phyloP scores from a whole-genome alignment of 169 alveolate genomes.

The Cryptosporidium meleagridis region DNA sequence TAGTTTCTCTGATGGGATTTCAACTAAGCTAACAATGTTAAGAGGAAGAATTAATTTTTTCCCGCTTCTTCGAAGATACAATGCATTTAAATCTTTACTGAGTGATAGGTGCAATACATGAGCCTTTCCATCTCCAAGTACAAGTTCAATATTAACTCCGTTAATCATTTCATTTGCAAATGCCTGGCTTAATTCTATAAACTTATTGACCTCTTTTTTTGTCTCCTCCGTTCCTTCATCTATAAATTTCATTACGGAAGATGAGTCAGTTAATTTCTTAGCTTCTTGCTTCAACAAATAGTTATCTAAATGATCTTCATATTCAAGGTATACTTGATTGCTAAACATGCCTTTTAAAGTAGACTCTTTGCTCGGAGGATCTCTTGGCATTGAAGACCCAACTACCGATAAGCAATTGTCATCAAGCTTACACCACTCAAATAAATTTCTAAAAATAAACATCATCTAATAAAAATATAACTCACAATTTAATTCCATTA shows the following conservation, averaged over 20 bases:
- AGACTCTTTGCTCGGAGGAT: neutral
- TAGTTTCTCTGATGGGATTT: conserved; percentile 31
- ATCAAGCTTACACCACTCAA: conserved; percentile 66
- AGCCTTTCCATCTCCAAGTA: conserved; percentile 72
- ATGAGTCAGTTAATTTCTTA: conserved; percentile 15
- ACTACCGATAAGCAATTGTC: neutral
- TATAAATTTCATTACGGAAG: conserved; percentile 41
- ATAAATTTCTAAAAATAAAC: conserved; percentile 3
- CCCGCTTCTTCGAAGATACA: conserved; percentile 64
- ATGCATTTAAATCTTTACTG: conserved; percentile 49
- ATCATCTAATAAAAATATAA: neutral
- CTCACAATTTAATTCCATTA: neutral
- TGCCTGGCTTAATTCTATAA: neutral
- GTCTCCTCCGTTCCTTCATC: conserved; percentile 31
- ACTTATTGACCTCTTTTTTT: conserved; percentile 24
- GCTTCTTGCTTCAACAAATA: conserved; percentile 44
- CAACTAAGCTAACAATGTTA: conserved; percentile 39
- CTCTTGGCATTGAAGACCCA: neutral
- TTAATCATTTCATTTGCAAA: conserved; percentile 73
- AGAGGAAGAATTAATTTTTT: conserved; percentile 55
- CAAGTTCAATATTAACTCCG: conserved; percentile 52
- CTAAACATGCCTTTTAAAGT: neutral
- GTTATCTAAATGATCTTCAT: conserved; percentile 35
- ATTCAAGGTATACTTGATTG: conserved; percentile 32
- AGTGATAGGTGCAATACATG: conserved; percentile 54